phyloP scores from a whole-genome alignment of 2,329 filamentous ascomycete species.

The Claviceps sp. region DNA sequence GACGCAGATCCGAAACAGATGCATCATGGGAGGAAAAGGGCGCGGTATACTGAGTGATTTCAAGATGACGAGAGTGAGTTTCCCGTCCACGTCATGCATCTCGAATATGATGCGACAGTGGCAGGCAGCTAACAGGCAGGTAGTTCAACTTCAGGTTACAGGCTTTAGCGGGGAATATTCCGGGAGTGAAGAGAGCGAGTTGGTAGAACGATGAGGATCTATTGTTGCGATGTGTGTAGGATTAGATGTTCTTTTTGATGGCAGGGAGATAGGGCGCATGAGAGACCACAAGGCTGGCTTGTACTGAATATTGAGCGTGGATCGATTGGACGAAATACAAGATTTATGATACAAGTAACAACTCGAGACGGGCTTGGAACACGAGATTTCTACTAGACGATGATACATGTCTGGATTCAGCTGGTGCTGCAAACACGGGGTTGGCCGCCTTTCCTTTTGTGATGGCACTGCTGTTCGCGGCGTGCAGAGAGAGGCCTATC shows the following conservation, averaged over 20 bases:
- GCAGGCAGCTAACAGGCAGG: constrained; percentile 13
- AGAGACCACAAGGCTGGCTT: not conserved
- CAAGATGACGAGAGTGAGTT: constrained; percentile 73
- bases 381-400: not conserved
- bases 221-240: not conserved
- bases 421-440: not conserved
- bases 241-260: not conserved
- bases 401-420: not conserved
- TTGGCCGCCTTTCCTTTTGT: not conserved
- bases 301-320: not conserved
- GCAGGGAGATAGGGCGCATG: not conserved
- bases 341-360: not conserved
- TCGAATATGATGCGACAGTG: too few species aligned
- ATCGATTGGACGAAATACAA: not conserved
- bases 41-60: constrained; percentile 89
- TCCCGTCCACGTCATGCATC: too few species aligned
- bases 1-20: constrained; percentile 89
- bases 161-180: constrained; percentile 71
- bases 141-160: constrained; percentile 91
- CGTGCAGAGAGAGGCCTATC: not conserved
- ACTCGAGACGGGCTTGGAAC: not conserved
- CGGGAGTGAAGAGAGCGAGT: constrained; percentile 89
- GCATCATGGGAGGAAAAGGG: constrained; percentile 80
- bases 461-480: not conserved
- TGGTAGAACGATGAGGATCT: constrained; percentile 49